These are phyloP conservation scores for Ambrosia artemisiifolia DNA, from an alignment of 129 eudicot species.

Conservation along the genomic window DNA sequence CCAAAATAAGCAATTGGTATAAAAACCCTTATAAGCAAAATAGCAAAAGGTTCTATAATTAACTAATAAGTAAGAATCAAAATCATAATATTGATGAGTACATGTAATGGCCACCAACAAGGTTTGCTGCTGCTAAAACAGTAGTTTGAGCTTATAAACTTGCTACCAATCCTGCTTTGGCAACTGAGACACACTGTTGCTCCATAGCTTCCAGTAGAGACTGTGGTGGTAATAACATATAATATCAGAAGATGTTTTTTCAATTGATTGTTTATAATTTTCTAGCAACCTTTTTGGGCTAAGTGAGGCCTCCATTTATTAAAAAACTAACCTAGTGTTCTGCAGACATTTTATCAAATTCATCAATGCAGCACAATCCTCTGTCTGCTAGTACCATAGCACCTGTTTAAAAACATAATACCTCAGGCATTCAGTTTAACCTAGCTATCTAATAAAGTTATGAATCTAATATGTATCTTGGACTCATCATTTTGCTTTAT, in stretches of 20 bases:
- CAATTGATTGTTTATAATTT: not conserved
- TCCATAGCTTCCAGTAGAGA: conserved; percentile 97
- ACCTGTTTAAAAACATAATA: no score
- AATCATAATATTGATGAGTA: conserved; percentile 15
- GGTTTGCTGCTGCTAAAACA: conserved; percentile 97
- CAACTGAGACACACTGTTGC: conserved; percentile 98
- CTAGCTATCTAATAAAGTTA: not conserved
- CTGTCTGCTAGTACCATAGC: no score
- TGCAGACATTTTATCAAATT: no score
- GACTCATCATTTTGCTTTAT: no score
- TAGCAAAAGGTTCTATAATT: not conserved
- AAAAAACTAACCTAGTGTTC: conserved; percentile 77
- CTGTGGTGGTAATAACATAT: conserved; percentile 32
- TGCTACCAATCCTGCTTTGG: conserved; percentile 98
- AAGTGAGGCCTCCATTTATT: conserved; percentile 1
- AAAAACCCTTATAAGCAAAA: not conserved
- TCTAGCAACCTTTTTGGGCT: not conserved
- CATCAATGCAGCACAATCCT: no score
- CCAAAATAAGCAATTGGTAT: conserved; percentile 8
- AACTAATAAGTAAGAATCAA: not conserved
- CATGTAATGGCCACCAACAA: conserved; percentile 98
- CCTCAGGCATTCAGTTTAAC: not conserved
- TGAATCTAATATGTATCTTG: not conserved
- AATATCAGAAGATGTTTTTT: conserved; percentile 14
- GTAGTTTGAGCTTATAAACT: conserved; percentile 95